Conservation (phyloP, 2,329 filamentous ascomycete genomes). For the Dactylellina haptotyla region DNA sequence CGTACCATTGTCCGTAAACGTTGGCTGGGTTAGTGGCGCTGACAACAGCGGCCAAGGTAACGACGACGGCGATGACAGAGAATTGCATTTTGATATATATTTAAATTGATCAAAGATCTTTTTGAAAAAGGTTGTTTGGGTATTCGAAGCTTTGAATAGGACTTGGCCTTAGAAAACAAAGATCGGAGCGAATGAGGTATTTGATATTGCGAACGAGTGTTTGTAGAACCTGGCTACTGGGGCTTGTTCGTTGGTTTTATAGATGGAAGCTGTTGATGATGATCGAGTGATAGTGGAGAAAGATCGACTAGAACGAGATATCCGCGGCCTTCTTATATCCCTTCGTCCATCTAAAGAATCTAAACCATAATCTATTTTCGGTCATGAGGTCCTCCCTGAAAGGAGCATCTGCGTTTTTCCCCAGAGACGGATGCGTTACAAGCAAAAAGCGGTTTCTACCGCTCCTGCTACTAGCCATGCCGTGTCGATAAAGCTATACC, state of each 20-base stretch:
- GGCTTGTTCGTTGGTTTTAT: conserved; percentile 6
- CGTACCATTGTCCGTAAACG: conserved; percentile 41
- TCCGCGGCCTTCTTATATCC: conserved; percentile 43
- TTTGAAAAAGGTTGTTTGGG: not conserved
- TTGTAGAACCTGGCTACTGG: conserved; percentile 48
- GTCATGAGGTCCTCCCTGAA: conserved; percentile 20
- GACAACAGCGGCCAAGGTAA: conserved; percentile 15
- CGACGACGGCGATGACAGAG: conserved; percentile 7
- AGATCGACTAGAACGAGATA: conserved; percentile 11
- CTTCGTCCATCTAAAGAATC: conserved; percentile 24
- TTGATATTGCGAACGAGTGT: conserved; percentile 31
- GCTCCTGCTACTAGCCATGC: conserved; percentile 16
- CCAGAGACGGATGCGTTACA: conserved; percentile 11
- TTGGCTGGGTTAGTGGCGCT: conserved; percentile 10
- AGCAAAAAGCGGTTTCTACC: conserved; percentile 12
- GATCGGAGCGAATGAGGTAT: conserved; percentile 4
- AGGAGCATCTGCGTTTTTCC: not conserved
- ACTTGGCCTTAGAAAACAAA: conserved; percentile 5
- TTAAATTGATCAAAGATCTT: conserved; percentile 11
- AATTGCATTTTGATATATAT: conserved; percentile 50
- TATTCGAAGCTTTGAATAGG: conserved; percentile 2
- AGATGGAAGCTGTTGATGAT: conserved; percentile 14
- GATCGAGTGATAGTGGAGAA: conserved; percentile 44
- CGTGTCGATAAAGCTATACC: conserved; percentile 35
- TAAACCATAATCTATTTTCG: conserved; percentile 41